Conservation (phyloP, 2,329 filamentous ascomycete genomes). For the Talaromyces sp. region DNA sequence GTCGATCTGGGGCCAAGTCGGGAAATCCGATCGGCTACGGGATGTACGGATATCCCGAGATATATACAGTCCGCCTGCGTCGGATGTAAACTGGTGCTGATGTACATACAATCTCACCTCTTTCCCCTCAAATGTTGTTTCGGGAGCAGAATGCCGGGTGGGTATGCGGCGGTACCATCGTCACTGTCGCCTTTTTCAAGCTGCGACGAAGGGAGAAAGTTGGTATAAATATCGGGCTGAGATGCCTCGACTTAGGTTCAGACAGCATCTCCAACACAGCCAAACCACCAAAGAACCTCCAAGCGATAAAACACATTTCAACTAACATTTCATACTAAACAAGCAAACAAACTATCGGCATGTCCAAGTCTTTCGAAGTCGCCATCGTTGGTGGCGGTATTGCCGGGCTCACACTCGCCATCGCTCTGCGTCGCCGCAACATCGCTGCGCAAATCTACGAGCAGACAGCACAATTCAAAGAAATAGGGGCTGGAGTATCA, state of each 20-base stretch:
- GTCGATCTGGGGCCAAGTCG: no score
- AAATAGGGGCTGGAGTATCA: constrained; percentile 56
- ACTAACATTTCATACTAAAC: no score
- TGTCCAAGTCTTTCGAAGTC: constrained; percentile 39
- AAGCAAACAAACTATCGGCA: neutral
- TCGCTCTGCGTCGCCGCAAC: constrained; percentile 45
- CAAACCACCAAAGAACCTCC: neutral
- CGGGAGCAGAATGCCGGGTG: neutral
- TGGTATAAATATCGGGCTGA: neutral
- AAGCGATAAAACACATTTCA: no score
- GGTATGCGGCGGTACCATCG: neutral
- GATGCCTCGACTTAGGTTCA: neutral
- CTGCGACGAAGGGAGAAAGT: neutral
- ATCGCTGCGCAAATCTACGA: constrained; percentile 54
- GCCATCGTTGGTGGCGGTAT: constrained; percentile 60
- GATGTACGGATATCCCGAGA: neutral
- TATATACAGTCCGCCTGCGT: neutral
- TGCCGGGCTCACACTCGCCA: constrained; percentile 51
- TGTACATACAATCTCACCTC: neutral
- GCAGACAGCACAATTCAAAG: constrained; percentile 49
- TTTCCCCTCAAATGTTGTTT: neutral
- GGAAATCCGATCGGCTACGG: neutral
- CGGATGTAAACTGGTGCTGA: neutral
- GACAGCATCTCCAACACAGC: neutral
- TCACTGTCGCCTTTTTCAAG: neutral